phyloP scores from a whole-genome alignment of 2,329 filamentous ascomycete species.

The Emergomyces africanus region DNA sequence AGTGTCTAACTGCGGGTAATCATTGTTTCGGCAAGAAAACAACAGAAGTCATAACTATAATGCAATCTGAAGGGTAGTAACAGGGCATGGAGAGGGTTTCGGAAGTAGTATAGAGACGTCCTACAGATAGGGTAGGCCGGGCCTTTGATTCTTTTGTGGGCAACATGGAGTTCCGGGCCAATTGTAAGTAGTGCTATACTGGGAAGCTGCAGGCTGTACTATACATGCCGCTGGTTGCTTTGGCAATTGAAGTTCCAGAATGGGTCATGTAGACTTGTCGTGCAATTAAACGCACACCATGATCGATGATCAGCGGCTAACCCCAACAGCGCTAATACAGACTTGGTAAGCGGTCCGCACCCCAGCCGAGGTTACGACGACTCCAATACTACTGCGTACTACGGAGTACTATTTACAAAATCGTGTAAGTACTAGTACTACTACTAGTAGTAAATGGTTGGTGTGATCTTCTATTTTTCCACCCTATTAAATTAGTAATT shows the following conservation, averaged over 20 bases:
- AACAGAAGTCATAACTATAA: no score
- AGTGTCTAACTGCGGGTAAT: neutral
- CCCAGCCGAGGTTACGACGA: neutral
- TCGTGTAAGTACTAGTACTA: neutral
- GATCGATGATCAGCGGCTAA: neutral
- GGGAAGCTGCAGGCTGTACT: neutral
- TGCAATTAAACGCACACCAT: neutral
- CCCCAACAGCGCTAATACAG: neutral
- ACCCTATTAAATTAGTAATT: neutral
- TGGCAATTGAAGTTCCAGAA: no score
- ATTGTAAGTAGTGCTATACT: no score
- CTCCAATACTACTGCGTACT: no score
- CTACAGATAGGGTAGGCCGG: neutral
- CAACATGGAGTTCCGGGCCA: neutral
- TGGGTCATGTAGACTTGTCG: neutral
- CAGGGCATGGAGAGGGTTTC: no score
- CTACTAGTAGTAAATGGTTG: no score
- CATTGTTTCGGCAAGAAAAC: neutral
- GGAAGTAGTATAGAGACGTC: no score
- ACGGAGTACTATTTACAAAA: neutral
- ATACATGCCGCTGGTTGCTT: no score
- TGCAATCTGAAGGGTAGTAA: neutral
- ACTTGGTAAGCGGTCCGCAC: neutral
- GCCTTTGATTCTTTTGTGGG: neutral
- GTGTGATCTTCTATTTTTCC: neutral